Percentiles rank a stretch among this genome's conserved stretches.
These are phyloP conservation scores for Lolium perenne DNA, from an alignment of 176 grass and related monocot species.

Conservation along the genomic window DNA sequence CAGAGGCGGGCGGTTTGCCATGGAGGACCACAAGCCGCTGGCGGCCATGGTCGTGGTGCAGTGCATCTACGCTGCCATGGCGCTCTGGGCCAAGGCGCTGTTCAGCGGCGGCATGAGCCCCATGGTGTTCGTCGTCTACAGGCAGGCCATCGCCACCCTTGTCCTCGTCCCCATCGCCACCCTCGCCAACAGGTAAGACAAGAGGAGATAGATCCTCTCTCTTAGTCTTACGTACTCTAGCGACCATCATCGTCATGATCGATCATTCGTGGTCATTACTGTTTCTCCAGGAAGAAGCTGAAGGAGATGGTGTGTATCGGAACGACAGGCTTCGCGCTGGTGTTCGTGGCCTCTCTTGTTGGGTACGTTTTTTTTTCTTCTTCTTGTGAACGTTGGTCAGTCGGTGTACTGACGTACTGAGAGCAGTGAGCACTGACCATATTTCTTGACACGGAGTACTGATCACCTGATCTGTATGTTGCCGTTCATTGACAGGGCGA, in stretches of 20 bases:
- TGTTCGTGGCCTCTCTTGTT: slow-evolving; percentile 64
- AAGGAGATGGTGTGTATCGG: slow-evolving; percentile 43
- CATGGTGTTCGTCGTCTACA: slow-evolving; percentile 84
- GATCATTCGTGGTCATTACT: background rate
- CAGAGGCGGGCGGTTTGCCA: background rate
- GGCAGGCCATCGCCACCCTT: slow-evolving; percentile 60
- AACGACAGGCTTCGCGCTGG: slow-evolving; percentile 58
- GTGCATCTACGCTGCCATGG: slow-evolving; percentile 71
- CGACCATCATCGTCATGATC: background rate
- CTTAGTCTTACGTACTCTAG: background rate
- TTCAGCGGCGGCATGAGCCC: slow-evolving; percentile 74
- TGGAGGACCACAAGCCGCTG: slow-evolving; percentile 69
- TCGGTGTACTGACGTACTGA: background rate
- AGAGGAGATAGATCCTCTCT: background rate
- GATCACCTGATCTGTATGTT: background rate
- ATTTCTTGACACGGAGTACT: background rate
- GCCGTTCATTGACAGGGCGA: slow-evolving; percentile 44
- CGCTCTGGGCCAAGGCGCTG: slow-evolving; percentile 60
- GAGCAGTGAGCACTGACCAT: background rate
- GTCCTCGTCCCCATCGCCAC: slow-evolving; percentile 51
- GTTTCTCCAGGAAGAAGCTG: slow-evolving; percentile 48
- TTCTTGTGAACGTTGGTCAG: background rate
- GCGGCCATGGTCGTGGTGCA: slow-evolving; percentile 77
- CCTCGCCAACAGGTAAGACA: slow-evolving; percentile 38
- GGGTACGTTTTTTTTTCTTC: slow-evolving; percentile 46